Evolutionary conservation across 129 eudicot genomes (phyloP), one percentile per base, ranked within the genome.

Genomic region (Saussurea involucrata): DNA sequence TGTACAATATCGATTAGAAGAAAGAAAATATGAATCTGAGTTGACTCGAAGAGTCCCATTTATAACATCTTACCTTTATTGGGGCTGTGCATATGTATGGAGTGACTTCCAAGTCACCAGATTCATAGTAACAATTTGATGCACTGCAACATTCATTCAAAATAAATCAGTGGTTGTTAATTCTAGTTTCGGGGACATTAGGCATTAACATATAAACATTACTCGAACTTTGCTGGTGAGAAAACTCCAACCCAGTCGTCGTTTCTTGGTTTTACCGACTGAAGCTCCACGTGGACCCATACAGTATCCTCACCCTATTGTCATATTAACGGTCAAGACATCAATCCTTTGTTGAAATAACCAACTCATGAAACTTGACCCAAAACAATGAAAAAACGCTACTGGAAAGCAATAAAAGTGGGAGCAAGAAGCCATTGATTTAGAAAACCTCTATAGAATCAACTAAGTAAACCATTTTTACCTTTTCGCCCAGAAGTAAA

Each of bases 241-340:
- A 92, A 92, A 36, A 92, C 88, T 32, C 92, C 97, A 85, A 92
- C 81, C 95, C 97, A 92, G 44, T 92, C 97, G 87, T 78, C 88
- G 42, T 76, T 33, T 21, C 83, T 78, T 66, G 97, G 95, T 10
- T 86, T 44, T 33, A 88, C 46, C 8, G 78, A 80, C 37, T 71
- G 80, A 33, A 89, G 68, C 65, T 79, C 80, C 71, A 92, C 89
- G 27, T 57, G 83, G 55, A 92, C 86, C 93, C 88, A 82, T 72
- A 71, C 78, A 18, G 72, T 63, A 55, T 88, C 92, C 77, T 88
- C 92, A 22, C 92, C 90, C 96, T 93, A 86, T 28, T 18, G 65
- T 73, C 40, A 68, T 22, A 68, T 34, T 21, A 60, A 77, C n/a
- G 55, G 20, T 63, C 60, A 37, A 37, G 42, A 75, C 42, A 73